Base-by-base conservation (phyloP, 1,284 basidiomycete species). In the Lentinula novae-zelandiae region DNA sequence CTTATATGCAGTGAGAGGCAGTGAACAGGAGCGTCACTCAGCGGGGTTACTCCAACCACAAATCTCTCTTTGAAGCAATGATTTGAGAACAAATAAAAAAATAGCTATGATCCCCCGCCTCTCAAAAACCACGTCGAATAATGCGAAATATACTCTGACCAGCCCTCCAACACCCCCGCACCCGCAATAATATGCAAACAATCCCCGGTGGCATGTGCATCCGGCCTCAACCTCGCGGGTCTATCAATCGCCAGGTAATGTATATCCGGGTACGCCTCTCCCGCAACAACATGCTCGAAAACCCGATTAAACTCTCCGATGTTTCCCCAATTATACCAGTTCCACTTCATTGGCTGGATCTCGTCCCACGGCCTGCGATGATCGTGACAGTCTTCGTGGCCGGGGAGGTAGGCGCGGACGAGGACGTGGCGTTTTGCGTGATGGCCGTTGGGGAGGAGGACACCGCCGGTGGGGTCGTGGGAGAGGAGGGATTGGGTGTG, bases 131-230 rank as follows among this genome's bases (percentile, higher is more conserved):
- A 20, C 8, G 44, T 46, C 17, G n/a, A 1, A 22, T 46, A 87
- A 66, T 88, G 84, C 82, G 82, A 87, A 62, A 88, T 83, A 62
- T 86, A 88, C 63, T 85, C 81, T 13, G 85, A 78, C 85, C 86
- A 89, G n/a, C 85, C 84, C 70, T 89, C 86, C 34, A 87, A 72
- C 44, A 87, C 83, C 40, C 86, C 86, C 4, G 83, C 70, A 44
- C 86, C 86, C 1, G 82, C 71, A 76, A 87, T 79, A 62, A 87
- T 80, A 61, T 89, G 86, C 20, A 88, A 73, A 64, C 86, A 88
- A 68, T 88, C 86, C 9, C 82, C 76, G 15, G 80, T 67, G 0
- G 80, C 70, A 64, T 88, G 86, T 27, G 84, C 81, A 67, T 88
- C 86, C 22, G 86, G 86, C 1, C 86, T 75, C 13, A 87, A 72